Base-by-base conservation (phyloP, 352 stramenopile species). In the Globisporangium recalcitrans region DNA sequence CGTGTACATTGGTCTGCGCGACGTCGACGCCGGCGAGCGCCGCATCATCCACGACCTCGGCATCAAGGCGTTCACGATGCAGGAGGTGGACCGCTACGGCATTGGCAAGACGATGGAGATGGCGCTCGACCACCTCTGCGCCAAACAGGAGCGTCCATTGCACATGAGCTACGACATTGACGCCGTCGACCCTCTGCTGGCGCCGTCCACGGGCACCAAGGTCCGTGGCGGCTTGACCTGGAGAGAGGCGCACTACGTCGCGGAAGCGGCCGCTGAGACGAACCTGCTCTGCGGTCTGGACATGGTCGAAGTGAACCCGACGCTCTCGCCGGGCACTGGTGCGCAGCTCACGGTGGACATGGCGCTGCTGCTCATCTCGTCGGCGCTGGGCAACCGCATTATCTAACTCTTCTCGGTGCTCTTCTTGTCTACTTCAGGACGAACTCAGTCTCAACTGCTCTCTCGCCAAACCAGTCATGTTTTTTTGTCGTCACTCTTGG, bases 151-250 rank as follows among this genome's bases (percentile, higher is more conserved):
- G 65, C 83, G 95, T 31, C 96, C 95, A 27, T 67, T 99, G 31
- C 97, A 99, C 80, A 88, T 99, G 71, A 98, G 87, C 64, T 99
- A 98, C 74, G 97, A 99, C 68, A 98, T 99, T 70, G 97, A 99
- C 78, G 94, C 95, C n/a, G 87, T 98, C 1, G 97, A 99, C 74
- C 97, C 97, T 9, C 60, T 93, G 19, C 70, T 98, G 40, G 96
- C 96, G 26, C 96, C 97, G n/a, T 97, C 93, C 5, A 99, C 97
- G 14, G 97, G 97, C 44, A 99, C 97, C 11, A 75, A 73, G 19
- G 97, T 99, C 48, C 85, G 94, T 74, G 96, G 97, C 52, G 97
- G 97, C 24, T 78, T 99, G 52, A 98, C 95, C 47, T 99, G 91
- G 88, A 82, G 96, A 47, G 97, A 99, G 72, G 95, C 95, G 22